A percentile compares a stretch with the other conserved stretches of the same genome.
Evolutionary conservation across 2,329 filamentous ascomycete species (phyloP).

Genomic region (Hymenoscyphus fructigenus): DNA sequence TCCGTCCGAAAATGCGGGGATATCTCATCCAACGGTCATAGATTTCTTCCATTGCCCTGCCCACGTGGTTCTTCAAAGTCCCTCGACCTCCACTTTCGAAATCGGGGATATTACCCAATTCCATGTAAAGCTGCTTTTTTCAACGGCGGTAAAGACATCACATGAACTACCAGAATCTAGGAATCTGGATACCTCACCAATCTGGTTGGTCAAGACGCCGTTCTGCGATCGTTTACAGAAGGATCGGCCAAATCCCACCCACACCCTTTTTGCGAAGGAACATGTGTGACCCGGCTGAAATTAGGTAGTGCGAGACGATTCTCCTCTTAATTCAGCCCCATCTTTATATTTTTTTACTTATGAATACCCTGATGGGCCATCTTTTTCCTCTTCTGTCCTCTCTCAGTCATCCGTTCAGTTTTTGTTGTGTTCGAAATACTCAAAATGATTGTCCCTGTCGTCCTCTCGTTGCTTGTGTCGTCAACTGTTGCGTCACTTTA

Average conservation of each 20-base stretch:
- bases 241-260: neutral
- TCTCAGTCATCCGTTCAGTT: neutral
- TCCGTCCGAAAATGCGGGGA: neutral
- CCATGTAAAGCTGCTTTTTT: no score
- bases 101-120: neutral
- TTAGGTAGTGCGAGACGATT: neutral
- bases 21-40: neutral
- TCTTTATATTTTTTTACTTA: neutral
- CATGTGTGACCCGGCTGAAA: neutral
- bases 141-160: no score
- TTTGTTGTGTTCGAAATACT: neutral
- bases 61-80: neutral
- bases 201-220: neutral
- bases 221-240: neutral
- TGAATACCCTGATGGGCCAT: neutral
- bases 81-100: neutral
- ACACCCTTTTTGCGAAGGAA: neutral
- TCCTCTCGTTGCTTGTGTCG: slow-evolving; percentile 18
- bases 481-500: slow-evolving; percentile 28
- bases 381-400: neutral
- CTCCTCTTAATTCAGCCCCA: neutral
- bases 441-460: slow-evolving; percentile 17
- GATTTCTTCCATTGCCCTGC: neutral
- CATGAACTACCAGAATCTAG: neutral
- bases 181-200: neutral